phyloP scores from a whole-genome alignment of 202 grass and related monocot species.

The Zizania palustris region DNA sequence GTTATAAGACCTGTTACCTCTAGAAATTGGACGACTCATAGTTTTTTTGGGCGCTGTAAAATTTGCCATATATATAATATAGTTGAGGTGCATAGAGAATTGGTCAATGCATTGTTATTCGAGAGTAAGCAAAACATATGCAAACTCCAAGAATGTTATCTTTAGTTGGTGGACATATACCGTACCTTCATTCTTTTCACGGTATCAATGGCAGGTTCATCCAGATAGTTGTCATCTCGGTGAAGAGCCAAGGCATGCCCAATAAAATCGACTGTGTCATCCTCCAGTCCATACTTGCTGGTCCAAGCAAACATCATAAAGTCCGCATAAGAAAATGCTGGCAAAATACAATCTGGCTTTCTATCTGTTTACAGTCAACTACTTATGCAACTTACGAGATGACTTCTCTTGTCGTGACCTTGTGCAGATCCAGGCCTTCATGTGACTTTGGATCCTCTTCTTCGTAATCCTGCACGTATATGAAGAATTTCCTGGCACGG shows the following conservation, averaged over 20 bases:
- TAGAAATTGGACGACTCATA: too few relatives aligned
- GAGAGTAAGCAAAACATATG: background rate
- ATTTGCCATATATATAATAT: background rate
- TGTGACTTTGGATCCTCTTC: constrained; percentile 92
- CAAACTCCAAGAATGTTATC: background rate
- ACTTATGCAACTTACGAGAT: constrained; percentile 71
- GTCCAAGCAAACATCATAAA: constrained; percentile 18
- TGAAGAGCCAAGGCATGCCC: constrained; percentile 96
- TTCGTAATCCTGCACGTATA: constrained; percentile 94
- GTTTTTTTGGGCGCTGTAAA: too few relatives aligned
- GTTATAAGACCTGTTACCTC: too few relatives aligned
- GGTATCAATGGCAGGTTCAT: constrained; percentile 83
- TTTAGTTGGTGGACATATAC: background rate
- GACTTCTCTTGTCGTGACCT: constrained; percentile 82
- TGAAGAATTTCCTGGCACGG: constrained; percentile 88
- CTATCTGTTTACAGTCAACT: background rate
- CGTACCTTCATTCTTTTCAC: constrained; percentile 92
- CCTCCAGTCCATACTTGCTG: constrained; percentile 95
- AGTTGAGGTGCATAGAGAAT: background rate
- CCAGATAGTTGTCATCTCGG: constrained; percentile 75
- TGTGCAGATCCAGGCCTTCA: constrained; percentile 76
- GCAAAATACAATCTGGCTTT: constrained; percentile 28
- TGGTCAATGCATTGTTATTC: background rate
- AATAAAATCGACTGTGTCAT: constrained; percentile 91
- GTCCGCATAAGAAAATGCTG: constrained; percentile 20